Conservation (phyloP, 371 early-diverging fungal species). For the Racocetra persica region DNA sequence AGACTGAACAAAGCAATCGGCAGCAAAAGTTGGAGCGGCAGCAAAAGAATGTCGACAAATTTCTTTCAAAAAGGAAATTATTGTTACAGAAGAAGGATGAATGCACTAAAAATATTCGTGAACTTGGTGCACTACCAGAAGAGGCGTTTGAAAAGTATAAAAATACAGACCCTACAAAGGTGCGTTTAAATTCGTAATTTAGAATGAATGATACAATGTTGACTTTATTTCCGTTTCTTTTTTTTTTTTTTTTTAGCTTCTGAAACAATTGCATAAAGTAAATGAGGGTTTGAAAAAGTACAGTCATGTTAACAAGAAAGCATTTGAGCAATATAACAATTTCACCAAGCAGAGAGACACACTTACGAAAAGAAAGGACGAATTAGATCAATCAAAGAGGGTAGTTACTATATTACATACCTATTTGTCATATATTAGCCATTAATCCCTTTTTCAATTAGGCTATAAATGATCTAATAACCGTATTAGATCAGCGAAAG, state of each 20-base stretch:
- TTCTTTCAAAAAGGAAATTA: conserved; percentile 77
- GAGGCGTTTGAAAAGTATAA: conserved; percentile 86
- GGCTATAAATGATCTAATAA: conserved; percentile 87
- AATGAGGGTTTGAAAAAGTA: conserved; percentile 89
- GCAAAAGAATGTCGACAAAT: conserved; percentile 78
- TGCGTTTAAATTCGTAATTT: conserved; percentile 40
- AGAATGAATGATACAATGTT: too few species aligned
- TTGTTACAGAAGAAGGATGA: conserved; percentile 88
- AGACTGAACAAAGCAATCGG: conserved; percentile 60
- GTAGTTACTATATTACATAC: conserved; percentile 47
- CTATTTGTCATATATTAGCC: background rate
- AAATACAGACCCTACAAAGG: conserved; percentile 59
- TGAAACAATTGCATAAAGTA: conserved; percentile 78
- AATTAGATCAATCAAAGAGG: conserved; percentile 83
- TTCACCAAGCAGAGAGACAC: conserved; percentile 92
- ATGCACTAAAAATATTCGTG: conserved; percentile 86
- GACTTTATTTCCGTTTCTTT: too few species aligned
- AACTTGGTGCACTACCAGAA: conserved; percentile 95
- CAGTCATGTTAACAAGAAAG: conserved; percentile 97
- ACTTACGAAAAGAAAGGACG: conserved; percentile 81
- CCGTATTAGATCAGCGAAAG: conserved; percentile 92
- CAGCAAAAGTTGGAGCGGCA: conserved; percentile 52
- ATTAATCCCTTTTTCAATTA: conserved; percentile 40
- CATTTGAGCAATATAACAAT: conserved; percentile 94
- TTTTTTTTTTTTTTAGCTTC: conserved; percentile 51